phyloP scores from a whole-genome alignment of 2,329 filamentous ascomycete genomes.

The Phyllosticta citrichinensis region DNA sequence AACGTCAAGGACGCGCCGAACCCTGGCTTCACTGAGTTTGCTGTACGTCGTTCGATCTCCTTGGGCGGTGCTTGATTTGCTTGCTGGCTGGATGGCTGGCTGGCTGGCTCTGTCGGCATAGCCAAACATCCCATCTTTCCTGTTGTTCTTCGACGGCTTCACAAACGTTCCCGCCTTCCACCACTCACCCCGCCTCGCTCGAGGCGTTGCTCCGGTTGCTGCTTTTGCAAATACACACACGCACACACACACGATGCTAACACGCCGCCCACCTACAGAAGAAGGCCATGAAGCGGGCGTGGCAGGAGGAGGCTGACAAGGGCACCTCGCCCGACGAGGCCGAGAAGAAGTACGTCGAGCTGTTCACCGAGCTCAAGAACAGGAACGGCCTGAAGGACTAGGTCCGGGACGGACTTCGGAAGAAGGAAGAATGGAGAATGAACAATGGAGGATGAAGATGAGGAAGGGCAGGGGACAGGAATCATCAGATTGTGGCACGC shows the following conservation, averaged over 20 bases:
- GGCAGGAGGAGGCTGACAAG: constrained; percentile 60
- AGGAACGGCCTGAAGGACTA: constrained; percentile 57
- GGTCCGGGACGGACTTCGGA: constrained; percentile 30
- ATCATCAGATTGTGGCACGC: too few species aligned
- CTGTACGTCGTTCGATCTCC: constrained; percentile 37
- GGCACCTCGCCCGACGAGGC: constrained; percentile 54
- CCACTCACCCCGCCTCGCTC: too few species aligned
- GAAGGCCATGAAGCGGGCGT: constrained; percentile 72
- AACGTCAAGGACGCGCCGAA: constrained; percentile 32
- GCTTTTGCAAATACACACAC: too few species aligned
- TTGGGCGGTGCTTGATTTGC: neutral
- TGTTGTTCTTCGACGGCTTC: too few species aligned
- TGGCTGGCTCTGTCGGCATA: too few species aligned
- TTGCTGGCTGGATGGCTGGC: too few species aligned
- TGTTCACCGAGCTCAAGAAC: constrained; percentile 62
- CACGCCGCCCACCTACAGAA: constrained; percentile 37
- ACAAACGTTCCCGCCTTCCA: too few species aligned
- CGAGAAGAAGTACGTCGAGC: constrained; percentile 64
- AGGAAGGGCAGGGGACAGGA: neutral
- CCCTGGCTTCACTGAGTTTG: constrained; percentile 62
- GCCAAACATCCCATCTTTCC: too few species aligned
- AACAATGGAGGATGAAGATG: neutral
- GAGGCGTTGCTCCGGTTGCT: too few species aligned
- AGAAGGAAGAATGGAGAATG: neutral
- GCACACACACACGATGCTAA: constrained; percentile 1